These are phyloP conservation scores for Solanum appendiculatum DNA, from an alignment of 257 asterid genomes.

Conservation along the genomic window DNA sequence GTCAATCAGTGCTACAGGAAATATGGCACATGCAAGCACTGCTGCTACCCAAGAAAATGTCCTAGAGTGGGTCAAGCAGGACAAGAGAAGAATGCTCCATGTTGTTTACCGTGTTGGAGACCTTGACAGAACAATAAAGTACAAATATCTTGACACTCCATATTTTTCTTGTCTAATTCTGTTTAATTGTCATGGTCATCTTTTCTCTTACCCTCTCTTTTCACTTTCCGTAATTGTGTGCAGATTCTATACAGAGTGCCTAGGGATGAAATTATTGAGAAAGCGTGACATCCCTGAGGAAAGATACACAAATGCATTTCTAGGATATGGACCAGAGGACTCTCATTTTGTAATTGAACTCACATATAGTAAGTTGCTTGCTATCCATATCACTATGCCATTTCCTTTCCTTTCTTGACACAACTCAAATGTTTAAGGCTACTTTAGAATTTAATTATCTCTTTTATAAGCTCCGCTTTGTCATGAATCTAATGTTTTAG, in stretches of 20 bases:
- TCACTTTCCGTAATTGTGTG: slow-evolving; percentile 1
- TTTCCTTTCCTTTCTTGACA: background rate
- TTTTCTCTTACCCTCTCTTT: background rate
- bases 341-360: slow-evolving; percentile 95
- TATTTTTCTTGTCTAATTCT: slow-evolving; percentile 1
- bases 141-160: slow-evolving; percentile 1
- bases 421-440: background rate
- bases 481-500: slow-evolving; percentile 1
- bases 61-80: slow-evolving; percentile 82
- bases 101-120: slow-evolving; percentile 99
- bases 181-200: background rate
- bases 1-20: slow-evolving; percentile 43
- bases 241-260: slow-evolving; percentile 95
- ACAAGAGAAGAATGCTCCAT: slow-evolving; percentile 94
- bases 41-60: slow-evolving; percentile 55
- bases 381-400: background rate
- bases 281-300: slow-evolving; percentile 93
- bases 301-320: slow-evolving; percentile 92
- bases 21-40: slow-evolving; percentile 58
- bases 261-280: slow-evolving; percentile 94
- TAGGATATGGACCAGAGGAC: slow-evolving; percentile 98
- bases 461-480: background rate
- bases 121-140: slow-evolving; percentile 96
- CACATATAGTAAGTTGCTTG: slow-evolving; percentile 66
- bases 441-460: background rate